Base-by-base conservation (phyloP, 306 rosid genomes). In the Pyrus communis region DNA sequence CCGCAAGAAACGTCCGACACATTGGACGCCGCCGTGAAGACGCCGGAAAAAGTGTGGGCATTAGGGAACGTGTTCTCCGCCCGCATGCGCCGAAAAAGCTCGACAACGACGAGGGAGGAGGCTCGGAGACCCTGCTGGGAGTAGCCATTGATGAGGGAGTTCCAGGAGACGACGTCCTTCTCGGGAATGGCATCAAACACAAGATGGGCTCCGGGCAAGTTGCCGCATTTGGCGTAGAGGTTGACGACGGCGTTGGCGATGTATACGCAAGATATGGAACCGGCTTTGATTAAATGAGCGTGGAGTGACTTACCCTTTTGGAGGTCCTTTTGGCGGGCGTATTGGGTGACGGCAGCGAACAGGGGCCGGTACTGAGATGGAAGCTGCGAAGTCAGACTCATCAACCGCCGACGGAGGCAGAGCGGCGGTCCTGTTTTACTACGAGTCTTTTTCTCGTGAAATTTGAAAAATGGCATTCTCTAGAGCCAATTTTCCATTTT, bases 151-250 rank as follows among this genome's bases (percentile, higher is more conserved):
- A 93, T 87, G 80, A 93, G 90, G 49, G 79, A 89, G 81, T 91
- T 91, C 96, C 96, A 93, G 80, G 98, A 88, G 31, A 89, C 86
- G 3, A 75, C 90, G 81, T 91, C 93, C 23, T 84, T 91, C 75
- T 68, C 19, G 14, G 2, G 10, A 11, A 85, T 79, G 61, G n/a
- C 21, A 45, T 91, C 77, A 77, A 93, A 88, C 5, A 90, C 76
- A 66, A 81, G 40, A 40, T 66, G 63, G 83, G 97, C 96, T n/a
- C 77, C 66, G 11, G 25, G 45, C 19, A 88, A 69, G 82, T 70
- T 54, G 31, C 85, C 87, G 28, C 88, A 85, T 57, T 87, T 91
- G 68, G 93, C 86, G 49, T 93, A 89, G 72, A 93, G 79, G 81
- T 79, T 85, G 80, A 93, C 77, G 75, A 89, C 79, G 71, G 76